A percentile compares a stretch with the other conserved stretches of the same genome.
Conservation (phyloP, 1,139 yeast species). For the Lizanozyma gosingica region DNA sequence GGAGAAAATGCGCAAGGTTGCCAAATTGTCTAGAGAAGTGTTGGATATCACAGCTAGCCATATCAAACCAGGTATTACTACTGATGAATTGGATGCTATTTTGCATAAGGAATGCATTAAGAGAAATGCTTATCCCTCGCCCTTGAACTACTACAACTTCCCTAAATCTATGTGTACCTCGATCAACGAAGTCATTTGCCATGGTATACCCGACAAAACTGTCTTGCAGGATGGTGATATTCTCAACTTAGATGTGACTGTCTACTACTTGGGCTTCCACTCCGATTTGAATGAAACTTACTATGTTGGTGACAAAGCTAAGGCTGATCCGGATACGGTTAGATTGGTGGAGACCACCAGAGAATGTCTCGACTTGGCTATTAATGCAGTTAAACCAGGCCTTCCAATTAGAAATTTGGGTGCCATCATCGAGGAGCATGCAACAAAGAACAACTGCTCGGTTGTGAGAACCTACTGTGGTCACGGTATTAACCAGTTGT, state of each 20-base stretch:
- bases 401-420: slow-evolving; percentile 82
- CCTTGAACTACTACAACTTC: slow-evolving; percentile 87
- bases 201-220: slow-evolving; percentile 92
- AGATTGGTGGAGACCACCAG: slow-evolving; percentile 91
- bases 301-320: slow-evolving; percentile 90
- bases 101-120: slow-evolving; percentile 85
- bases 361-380: slow-evolving; percentile 80
- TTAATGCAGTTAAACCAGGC: slow-evolving; percentile 85
- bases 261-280: slow-evolving; percentile 83
- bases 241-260: slow-evolving; percentile 79
- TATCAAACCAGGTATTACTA: slow-evolving; percentile 79
- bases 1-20: slow-evolving; percentile 64
- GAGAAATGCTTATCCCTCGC: slow-evolving; percentile 90
- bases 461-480: slow-evolving; percentile 92
- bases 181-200: slow-evolving; percentile 91
- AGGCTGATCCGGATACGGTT: slow-evolving; percentile 63
- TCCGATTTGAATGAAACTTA: slow-evolving; percentile 95
- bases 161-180: slow-evolving; percentile 94
- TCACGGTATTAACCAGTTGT: slow-evolving; percentile 81
- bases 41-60: slow-evolving; percentile 82
- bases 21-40: slow-evolving; percentile 75
- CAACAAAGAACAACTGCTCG: slow-evolving; percentile 67
- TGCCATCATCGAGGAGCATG: slow-evolving; percentile 81
- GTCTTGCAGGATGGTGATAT: slow-evolving; percentile 90
- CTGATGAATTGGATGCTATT: slow-evolving; percentile 83